These are phyloP conservation scores for Diphasiastrum complanatum DNA, from an alignment of 83 land plant genomes.

Conservation along the genomic window DNA sequence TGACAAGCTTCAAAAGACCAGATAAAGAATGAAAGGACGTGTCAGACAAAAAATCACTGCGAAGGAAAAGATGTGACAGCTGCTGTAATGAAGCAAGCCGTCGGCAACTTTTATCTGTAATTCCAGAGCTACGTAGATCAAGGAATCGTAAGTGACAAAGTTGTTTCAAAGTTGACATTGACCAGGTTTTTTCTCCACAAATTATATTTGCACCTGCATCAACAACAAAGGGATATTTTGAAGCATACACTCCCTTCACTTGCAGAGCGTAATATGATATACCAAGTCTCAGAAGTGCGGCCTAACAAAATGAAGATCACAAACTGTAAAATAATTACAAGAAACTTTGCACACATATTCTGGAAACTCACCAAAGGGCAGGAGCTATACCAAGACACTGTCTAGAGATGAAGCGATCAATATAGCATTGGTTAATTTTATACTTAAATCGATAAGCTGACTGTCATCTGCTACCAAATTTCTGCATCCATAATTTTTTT, in stretches of 20 bases:
- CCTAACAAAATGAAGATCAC: no score
- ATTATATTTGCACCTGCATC: constrained; percentile 6
- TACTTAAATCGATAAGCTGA: no score
- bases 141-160: constrained; percentile 51
- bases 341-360: no score
- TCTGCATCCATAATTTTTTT: no score
- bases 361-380: no score
- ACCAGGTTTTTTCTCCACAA: constrained; percentile 12
- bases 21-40: constrained; percentile 42
- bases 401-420: no score
- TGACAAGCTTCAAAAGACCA: constrained; percentile 39
- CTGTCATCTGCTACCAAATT: no score
- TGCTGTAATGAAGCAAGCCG: constrained; percentile 38
- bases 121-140: constrained; percentile 50
- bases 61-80: constrained; percentile 44
- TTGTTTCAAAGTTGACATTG: constrained; percentile 37
- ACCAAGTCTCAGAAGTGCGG: no score
- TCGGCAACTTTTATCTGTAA: constrained; percentile 39
- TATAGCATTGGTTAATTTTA: no score
- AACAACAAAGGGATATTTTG: constrained; percentile 1
- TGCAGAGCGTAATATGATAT: no score
- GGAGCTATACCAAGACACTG: no score
- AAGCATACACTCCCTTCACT: neutral
- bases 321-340: no score
- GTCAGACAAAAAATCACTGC: constrained; percentile 60